phyloP scores from a whole-genome alignment of 2,329 filamentous ascomycete species.

The Plectosphaerella plurivora region DNA sequence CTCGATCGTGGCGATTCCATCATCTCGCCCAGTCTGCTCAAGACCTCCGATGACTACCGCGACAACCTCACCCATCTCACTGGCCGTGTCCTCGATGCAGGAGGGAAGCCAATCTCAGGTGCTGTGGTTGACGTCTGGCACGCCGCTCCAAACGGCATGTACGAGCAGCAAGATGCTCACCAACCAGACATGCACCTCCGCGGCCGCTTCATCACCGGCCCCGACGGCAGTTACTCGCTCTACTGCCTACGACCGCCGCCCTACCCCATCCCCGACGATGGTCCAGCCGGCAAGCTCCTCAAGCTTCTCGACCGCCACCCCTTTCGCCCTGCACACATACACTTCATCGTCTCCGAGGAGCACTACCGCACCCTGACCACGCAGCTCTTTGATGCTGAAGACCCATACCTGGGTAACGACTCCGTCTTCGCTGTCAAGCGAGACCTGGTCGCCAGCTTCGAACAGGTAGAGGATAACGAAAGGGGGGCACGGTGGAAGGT shows the following conservation, averaged over 20 bases:
- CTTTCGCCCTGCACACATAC: slow-evolving; percentile 26
- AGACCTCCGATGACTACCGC: slow-evolving; percentile 25
- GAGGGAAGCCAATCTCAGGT: slow-evolving; percentile 48
- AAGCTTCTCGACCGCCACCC: slow-evolving; percentile 24
- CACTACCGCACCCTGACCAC: slow-evolving; percentile 60
- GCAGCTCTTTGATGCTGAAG: slow-evolving; percentile 58
- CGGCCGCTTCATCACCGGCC: slow-evolving; percentile 66
- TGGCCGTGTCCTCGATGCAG: slow-evolving; percentile 49
- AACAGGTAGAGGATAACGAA: slow-evolving; percentile 12
- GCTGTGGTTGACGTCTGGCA: slow-evolving; percentile 62
- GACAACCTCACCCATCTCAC: slow-evolving; percentile 51
- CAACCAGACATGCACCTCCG: slow-evolving; percentile 72
- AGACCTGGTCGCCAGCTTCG: slow-evolving; percentile 22
- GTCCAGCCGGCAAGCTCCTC: slow-evolving; percentile 22
- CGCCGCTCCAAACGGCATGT: slow-evolving; percentile 55
- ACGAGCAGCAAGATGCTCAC: slow-evolving; percentile 68
- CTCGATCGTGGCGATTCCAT: slow-evolving; percentile 56
- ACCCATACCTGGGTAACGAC: slow-evolving; percentile 44
- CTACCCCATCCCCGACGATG: slow-evolving; percentile 36
- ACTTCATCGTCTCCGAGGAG: slow-evolving; percentile 34
- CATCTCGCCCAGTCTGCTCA: slow-evolving; percentile 22
- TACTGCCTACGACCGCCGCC: slow-evolving; percentile 58
- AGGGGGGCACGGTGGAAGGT: slow-evolving; percentile 16
- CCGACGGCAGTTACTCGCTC: slow-evolving; percentile 57
- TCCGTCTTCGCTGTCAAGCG: slow-evolving; percentile 30